Evolutionary conservation across 176 grass and related monocot genomes (phyloP).

Genomic region (Alloteropsis semialata): DNA sequence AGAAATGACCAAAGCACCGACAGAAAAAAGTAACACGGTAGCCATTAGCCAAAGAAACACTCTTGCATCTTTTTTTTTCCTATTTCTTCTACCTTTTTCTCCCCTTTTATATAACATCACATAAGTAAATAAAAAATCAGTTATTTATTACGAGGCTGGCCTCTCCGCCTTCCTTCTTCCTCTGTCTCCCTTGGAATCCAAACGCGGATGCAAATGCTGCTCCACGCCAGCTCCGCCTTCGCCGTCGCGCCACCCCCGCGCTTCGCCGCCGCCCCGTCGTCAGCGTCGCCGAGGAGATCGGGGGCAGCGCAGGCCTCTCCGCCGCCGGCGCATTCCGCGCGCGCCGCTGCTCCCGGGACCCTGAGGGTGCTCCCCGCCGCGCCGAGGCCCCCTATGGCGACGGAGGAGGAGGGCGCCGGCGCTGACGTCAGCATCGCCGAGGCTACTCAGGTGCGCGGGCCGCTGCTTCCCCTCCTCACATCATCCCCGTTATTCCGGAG

Average conservation of each 20-base stretch:
- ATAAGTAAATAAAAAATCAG: not conserved
- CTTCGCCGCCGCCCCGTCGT: not conserved
- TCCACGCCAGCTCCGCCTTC: conserved; percentile 3
- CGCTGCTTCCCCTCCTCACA: not conserved
- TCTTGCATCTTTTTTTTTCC: not conserved
- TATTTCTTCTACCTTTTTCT: not conserved
- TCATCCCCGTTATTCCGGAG: not conserved
- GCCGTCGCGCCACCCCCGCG: not conserved
- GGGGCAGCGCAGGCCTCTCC: not conserved
- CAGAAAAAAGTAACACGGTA: not conserved
- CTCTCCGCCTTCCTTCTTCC: not conserved
- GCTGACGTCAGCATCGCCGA: not conserved
- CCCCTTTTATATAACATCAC: not conserved
- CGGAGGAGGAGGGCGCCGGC: not conserved
- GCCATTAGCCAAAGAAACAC: not conserved
- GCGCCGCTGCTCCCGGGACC: not conserved
- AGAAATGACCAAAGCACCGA: not conserved
- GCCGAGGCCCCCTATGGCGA: conserved; percentile 17
- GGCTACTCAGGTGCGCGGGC: conserved; percentile 28
- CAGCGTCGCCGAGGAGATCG: not conserved
- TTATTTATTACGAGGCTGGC: not conserved
- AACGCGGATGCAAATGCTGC: conserved; percentile 24
- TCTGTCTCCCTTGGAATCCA: not conserved
- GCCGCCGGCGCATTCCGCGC: not conserved
- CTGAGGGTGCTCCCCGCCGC: not conserved